A percentile compares a stretch with the other conserved stretches of the same genome.
phyloP scores from a whole-genome alignment of 331 rosid species.

The Quercus tomentella region DNA sequence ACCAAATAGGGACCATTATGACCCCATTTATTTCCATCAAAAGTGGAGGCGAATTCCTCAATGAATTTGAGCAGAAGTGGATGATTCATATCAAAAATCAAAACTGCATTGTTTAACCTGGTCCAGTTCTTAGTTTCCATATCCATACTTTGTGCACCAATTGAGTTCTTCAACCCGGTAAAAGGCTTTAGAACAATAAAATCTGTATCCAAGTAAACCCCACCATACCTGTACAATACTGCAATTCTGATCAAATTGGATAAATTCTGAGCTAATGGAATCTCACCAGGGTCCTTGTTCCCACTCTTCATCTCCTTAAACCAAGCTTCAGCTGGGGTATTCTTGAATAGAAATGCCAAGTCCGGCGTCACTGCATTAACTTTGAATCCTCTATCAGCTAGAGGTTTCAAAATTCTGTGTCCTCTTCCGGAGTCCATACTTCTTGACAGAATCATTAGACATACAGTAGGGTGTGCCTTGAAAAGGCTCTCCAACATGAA shows the following conservation, averaged over 20 bases:
- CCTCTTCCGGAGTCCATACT: slow-evolving; percentile 57
- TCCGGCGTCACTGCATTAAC: slow-evolving; percentile 62
- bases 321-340: slow-evolving; percentile 63
- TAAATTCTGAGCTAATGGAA: slow-evolving; percentile 60
- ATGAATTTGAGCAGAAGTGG: slow-evolving; percentile 70
- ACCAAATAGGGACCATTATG: slow-evolving; percentile 86
- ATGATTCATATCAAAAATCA: slow-evolving; percentile 70
- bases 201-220: slow-evolving; percentile 69
- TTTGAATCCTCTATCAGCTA: slow-evolving; percentile 49
- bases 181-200: slow-evolving; percentile 58
- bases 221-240: slow-evolving; percentile 68
- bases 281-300: slow-evolving; percentile 71
- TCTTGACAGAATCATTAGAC: slow-evolving; percentile 67
- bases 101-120: slow-evolving; percentile 73
- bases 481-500: slow-evolving; percentile 53
- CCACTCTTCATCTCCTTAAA: slow-evolving; percentile 46
- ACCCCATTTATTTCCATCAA: slow-evolving; percentile 87
- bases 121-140: slow-evolving; percentile 49
- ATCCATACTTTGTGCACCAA: slow-evolving; percentile 71
- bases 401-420: slow-evolving; percentile 45
- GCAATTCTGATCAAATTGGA: slow-evolving; percentile 72
- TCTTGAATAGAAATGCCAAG: slow-evolving; percentile 51
- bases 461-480: slow-evolving; percentile 59
- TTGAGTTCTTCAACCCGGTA: slow-evolving; percentile 50
- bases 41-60: slow-evolving; percentile 58